Conservation (phyloP, 2,329 filamentous ascomycete genomes). For the Sporothrix inflata region DNA sequence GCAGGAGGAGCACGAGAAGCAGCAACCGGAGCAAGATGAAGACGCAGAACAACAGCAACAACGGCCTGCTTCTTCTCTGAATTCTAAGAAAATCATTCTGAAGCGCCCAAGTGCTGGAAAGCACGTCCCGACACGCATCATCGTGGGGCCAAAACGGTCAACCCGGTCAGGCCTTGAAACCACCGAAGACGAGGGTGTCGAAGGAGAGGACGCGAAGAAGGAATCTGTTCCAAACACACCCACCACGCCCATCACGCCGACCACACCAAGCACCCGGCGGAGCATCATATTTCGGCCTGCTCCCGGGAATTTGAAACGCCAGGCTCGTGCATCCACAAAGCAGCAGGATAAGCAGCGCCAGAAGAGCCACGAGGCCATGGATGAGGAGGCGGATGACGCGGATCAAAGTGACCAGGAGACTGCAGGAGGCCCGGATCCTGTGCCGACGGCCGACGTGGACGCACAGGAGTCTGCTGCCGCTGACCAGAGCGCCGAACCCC, state of each 20-base stretch:
- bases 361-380: not conserved
- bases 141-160: slow-evolving; percentile 32
- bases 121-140: slow-evolving; percentile 33
- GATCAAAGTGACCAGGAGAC: not conserved
- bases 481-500: not conserved
- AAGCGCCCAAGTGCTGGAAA: slow-evolving; percentile 43
- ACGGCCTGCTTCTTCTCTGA: slow-evolving; percentile 32
- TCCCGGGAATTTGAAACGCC: not conserved
- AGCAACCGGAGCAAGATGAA: slow-evolving; percentile 3
- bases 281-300: slow-evolving; percentile 25
- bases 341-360: not conserved
- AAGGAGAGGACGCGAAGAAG: not conserved
- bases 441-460: not conserved
- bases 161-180: slow-evolving; percentile 38
- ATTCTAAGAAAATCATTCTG: slow-evolving; percentile 51
- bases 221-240: not conserved
- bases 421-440: not conserved
- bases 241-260: not conserved
- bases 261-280: slow-evolving; percentile 10
- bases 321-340: not conserved
- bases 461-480: not conserved
- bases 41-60: slow-evolving; percentile 17
- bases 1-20: not conserved
- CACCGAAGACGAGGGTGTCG: slow-evolving; percentile 26
- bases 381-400: not conserved